Base-by-base conservation (phyloP, 1,139 yeast species). In the Sugiyamaella paludigena region DNA sequence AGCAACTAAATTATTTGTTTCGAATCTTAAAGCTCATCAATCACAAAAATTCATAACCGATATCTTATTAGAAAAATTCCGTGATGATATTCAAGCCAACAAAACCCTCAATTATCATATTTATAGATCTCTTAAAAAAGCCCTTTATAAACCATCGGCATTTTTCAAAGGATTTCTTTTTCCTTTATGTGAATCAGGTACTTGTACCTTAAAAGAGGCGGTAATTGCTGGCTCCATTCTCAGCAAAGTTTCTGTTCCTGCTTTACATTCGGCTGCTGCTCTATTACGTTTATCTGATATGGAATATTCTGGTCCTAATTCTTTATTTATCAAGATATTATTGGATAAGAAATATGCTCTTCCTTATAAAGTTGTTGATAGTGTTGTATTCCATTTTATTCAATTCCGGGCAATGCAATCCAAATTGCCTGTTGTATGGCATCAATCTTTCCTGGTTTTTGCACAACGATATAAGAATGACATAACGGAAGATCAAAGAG, bases 391-490 rank as follows among this genome's bases (percentile, higher is more conserved):
- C 67, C 95, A 89, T 65, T 92, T 92, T 68, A 85, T 91, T 86
- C 79, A 89, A 59, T 94, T 91, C 70, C 79, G 72, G 19, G 35
- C 44, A 9, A 71, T 69, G 32, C 69, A 66, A 34, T 73, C 79
- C n/a, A 81, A 85, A n/a, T 75, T 94, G 61, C 98, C 98, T 5
- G 87, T 92, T 11, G 92, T 92, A 38, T 92, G 98, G 98, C 98
- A 94, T 66, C 95, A 92, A 67, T 91, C 97, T 1, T 84, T 92
- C 63, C 75, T 92, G 51, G 84, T 94, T 2, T 94, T 92, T 74
- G 95, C 97, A 38, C 97, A 91, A 72, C 79, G 96, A 57, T 92
- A 92, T 69, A 92, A 92, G 70, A 91, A 92, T 67, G 98, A 92
- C 73, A 87, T 92, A 52, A 92, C 98, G 12, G 96, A 88, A 61